Evolutionary conservation across 306 rosid species (phyloP).

Genomic region (Malus fusca): DNA sequence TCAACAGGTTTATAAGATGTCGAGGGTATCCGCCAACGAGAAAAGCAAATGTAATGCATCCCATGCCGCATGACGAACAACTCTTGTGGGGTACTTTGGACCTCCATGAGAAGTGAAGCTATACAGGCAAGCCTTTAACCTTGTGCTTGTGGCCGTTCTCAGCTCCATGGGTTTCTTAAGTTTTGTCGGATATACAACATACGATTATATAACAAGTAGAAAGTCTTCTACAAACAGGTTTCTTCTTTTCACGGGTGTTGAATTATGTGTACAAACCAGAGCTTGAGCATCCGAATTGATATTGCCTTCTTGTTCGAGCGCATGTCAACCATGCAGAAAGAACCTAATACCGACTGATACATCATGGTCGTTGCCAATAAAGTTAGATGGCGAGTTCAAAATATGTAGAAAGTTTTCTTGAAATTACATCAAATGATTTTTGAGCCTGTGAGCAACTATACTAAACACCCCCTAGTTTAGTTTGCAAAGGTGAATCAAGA

Average conservation of each 20-base stretch:
- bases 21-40: conserved; percentile 11
- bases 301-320: background rate
- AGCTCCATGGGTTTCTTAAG: conserved; percentile 4
- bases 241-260: background rate
- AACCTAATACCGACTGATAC: background rate
- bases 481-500: no score
- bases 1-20: no score
- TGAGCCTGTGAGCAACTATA: no score
- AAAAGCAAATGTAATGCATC: conserved; percentile 79
- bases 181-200: background rate
- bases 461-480: no score
- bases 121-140: conserved; percentile 75
- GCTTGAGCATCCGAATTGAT: background rate
- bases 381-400: background rate
- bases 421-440: no score
- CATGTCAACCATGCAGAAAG: background rate
- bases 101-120: conserved; percentile 96
- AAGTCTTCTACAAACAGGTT: background rate
- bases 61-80: conserved; percentile 97
- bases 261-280: background rate
- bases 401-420: background rate
- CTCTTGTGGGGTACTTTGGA: conserved; percentile 93
- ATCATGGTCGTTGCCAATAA: background rate
- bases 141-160: conserved; percentile 83
- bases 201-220: background rate